Evolutionary conservation across 768 basidiomycete species (phyloP), one percentile per base, ranked within the genome.

Genomic region (Paxillus ammoniavirescens): DNA sequence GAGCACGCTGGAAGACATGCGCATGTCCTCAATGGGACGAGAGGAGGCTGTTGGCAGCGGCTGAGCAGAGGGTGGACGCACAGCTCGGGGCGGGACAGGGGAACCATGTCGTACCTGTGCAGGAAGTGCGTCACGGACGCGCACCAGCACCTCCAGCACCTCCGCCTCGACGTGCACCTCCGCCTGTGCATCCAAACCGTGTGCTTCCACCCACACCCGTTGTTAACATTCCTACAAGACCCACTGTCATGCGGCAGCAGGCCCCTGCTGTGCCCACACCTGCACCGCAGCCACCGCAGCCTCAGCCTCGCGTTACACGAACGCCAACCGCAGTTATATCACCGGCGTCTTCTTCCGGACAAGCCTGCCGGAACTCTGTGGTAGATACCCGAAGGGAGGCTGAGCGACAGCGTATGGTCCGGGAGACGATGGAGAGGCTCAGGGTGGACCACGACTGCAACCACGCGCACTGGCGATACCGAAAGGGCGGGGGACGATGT

Each of bases 11-110:
- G 87, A 87, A 87, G 70, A 74, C 68, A 1, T 91, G 89, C 58
- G 12, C 0, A 0, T 89, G 88, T 57, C 74, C 76, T 0, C 82
- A 85, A 53, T 89, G 86, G 85, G 86, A 88, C 18, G 87, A 88
- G 60, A 31, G 30, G 4, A 50, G 57, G 6, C 21, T 69, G 12
- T 10, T 77, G 35, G 70, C 57, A 3, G 76, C 72, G 4, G 84
- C 82, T 0, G 71, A 75, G 52, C 69, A 71, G 28, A 71, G 78
- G 18, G 80, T 82, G 18, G 72, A 78, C 36, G 62, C 66, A 7
- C 68, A 65, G 28, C 54, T 77, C 38, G 69, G 8, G 10, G 31
- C 10, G 8, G 31, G 31, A 31, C 31, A 72, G 5, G 60, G 42
- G 0, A 57, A 63, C 21, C 73, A 68, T 37, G 65, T 56, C 10